Percentiles rank a stretch among this genome's conserved stretches.
phyloP scores from a whole-genome alignment of 768 basidiomycete genomes.

The Tephrocybe sp. region DNA sequence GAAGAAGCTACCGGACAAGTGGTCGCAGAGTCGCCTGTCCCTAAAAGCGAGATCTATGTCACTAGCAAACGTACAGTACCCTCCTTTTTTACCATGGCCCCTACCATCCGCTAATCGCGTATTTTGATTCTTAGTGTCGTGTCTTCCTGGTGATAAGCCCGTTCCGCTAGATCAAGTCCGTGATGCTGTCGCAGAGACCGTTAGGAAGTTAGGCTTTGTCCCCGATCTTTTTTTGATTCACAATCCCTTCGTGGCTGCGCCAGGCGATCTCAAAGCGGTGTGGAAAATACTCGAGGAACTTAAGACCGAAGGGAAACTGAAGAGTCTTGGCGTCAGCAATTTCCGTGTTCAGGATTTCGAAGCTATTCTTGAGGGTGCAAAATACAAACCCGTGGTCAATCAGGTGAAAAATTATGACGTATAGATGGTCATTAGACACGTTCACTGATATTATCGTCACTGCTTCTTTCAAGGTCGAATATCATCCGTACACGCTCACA shows the following conservation, averaged over 20 bases:
- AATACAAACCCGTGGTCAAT: conserved; percentile 51
- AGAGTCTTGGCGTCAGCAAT: conserved; percentile 53
- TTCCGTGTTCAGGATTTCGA: conserved; percentile 45
- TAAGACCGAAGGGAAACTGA: conserved; percentile 36
- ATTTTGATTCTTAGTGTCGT: background rate
- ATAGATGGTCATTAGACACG: background rate
- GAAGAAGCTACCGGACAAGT: conserved; percentile 34
- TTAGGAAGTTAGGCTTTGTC: conserved; percentile 43
- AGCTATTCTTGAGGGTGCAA: conserved; percentile 39
- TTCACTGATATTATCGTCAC: background rate
- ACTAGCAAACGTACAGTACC: conserved; percentile 26
- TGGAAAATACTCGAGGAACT: conserved; percentile 55
- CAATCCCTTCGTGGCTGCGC: conserved; percentile 27
- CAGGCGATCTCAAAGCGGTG: conserved; percentile 27
- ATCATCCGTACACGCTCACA: conserved; percentile 32
- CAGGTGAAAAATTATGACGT: conserved; percentile 32
- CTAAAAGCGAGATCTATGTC: conserved; percentile 14
- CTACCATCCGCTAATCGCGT: background rate
- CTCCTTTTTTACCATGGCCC: background rate
- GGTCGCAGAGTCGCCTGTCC: conserved; percentile 8
- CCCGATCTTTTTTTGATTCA: conserved; percentile 60
- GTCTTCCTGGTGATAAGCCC: conserved; percentile 17
- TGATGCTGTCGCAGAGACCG: conserved; percentile 40
- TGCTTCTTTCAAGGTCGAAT: conserved; percentile 27
- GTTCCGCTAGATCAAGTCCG: conserved; percentile 32